Base-by-base conservation (phyloP, 306 rosid species). In the Castanea mollissima region DNA sequence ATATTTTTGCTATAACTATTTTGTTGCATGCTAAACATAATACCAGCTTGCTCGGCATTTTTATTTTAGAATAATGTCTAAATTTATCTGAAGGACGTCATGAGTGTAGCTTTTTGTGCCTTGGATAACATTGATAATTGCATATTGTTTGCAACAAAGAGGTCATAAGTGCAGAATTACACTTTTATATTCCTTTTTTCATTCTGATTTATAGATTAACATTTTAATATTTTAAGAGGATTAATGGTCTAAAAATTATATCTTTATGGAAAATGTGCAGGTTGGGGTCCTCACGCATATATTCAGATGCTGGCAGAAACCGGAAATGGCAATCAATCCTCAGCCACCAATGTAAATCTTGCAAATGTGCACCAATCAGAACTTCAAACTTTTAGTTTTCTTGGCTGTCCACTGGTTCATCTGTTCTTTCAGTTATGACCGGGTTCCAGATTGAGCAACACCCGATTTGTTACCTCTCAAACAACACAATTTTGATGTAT, bases 201-300 rank as follows among this genome's bases (percentile, higher is more conserved):
- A 19, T 9, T 34, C 13, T 8, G n/a, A 34, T 18, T 41, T 41
- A 67, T 18, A 21, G 3, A 8, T 21, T 67, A 67, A 27, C 20
- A 19, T 34, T 35, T 27, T 63, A 63, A 63, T 63, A 20, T 63
- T 63, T 63, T 29, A 63, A 27, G 38, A 13, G 41, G 69, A 27
- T 29, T 62, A 25, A 25, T 27, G 15, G 8, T 5, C 15, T 3
- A 15, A 5, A 21, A 44, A 27, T 25, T 38, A 10, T n/a, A 16
- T 44, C 14, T 71, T 46, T 41, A 4, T 49, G 67, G 74, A 34
- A 35, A 69, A 25, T 31, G 34, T 71, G 86, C 52, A 92, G 97
- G 97, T 82, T 93, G 97, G 97, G 97, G 92, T 74, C 96, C 97
- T 58, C 89, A 88, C 70, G 97, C 97, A 0, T 93, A 93, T 86